phyloP scores from a whole-genome alignment of 805 yeast genomes.

The Yarrowia yakushimensis region DNA sequence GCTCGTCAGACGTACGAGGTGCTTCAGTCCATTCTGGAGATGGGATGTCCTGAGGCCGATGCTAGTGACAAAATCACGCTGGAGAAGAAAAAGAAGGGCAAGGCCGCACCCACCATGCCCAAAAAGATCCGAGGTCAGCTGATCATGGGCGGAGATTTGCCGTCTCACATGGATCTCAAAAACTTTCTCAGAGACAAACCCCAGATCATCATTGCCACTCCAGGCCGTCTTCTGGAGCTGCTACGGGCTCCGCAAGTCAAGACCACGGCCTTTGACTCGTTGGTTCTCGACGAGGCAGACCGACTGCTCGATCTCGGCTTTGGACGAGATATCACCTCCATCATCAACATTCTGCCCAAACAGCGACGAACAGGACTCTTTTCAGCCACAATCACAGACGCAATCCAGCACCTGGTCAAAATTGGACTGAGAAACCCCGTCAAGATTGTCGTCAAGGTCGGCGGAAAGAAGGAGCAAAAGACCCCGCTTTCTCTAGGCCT shows the following conservation, averaged over 20 bases:
- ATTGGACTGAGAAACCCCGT: conserved; percentile 95
- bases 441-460: conserved; percentile 64
- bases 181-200: conserved; percentile 54
- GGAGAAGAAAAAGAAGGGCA: conserved; percentile 25
- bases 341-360: conserved; percentile 72
- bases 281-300: conserved; percentile 92
- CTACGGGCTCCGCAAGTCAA: conserved; percentile 54
- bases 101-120: conserved; percentile 26
- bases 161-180: conserved; percentile 63
- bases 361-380: conserved; percentile 92
- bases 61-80: conserved; percentile 29
- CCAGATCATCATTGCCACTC: conserved; percentile 89
- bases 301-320: conserved; percentile 75
- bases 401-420: conserved; percentile 72
- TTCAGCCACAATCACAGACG: conserved; percentile 87
- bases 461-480: conserved; percentile 31
- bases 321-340: conserved; percentile 70
- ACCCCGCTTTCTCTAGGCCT: conserved; percentile 65
- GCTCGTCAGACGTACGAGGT: conserved; percentile 59
- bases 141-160: conserved; percentile 42
- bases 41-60: conserved; percentile 49
- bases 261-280: conserved; percentile 61
- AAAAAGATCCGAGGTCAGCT: conserved; percentile 37
- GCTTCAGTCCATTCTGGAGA: conserved; percentile 54
- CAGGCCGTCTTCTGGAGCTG: conserved; percentile 73